phyloP scores from a whole-genome alignment of 108 stramenopile genomes.

The Thalassiosira profunda region DNA sequence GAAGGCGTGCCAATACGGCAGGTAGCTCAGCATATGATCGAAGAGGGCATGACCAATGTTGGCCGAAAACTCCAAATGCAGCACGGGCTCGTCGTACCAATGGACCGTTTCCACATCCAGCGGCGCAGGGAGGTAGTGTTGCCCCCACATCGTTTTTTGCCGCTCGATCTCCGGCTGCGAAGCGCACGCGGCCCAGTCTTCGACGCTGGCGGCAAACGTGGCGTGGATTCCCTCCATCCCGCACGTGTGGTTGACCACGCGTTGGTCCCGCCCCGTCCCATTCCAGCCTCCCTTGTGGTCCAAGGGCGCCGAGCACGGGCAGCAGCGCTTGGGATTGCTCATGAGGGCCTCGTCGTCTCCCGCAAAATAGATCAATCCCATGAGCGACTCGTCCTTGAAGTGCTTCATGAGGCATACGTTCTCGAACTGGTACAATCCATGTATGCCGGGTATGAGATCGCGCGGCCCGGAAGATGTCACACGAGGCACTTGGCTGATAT shows the following conservation, averaged over 20 bases:
- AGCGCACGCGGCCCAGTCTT: slow-evolving; percentile 42
- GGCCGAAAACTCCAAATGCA: slow-evolving; percentile 35
- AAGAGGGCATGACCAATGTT: slow-evolving; percentile 36
- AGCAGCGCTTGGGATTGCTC: slow-evolving; percentile 19
- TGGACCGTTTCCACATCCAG: slow-evolving; percentile 25
- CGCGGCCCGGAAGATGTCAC: too few relatives aligned
- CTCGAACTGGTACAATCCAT: slow-evolving; percentile 37
- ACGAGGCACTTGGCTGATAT: too few relatives aligned
- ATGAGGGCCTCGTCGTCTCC: slow-evolving; percentile 12
- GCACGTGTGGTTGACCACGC: slow-evolving; percentile 23
- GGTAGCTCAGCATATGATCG: slow-evolving; percentile 37
- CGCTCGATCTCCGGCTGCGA: slow-evolving; percentile 14
- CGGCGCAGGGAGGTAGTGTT: slow-evolving; percentile 37
- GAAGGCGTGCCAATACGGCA: slow-evolving; percentile 35
- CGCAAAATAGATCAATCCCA: slow-evolving; percentile 44
- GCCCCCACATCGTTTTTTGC: slow-evolving; percentile 23
- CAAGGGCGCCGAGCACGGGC: slow-evolving; percentile 28
- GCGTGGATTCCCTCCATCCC: slow-evolving; percentile 42
- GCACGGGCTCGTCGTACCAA: slow-evolving; percentile 38
- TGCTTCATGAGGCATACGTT: slow-evolving; percentile 46
- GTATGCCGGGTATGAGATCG: too few relatives aligned
- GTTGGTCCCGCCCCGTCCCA: slow-evolving; percentile 1
- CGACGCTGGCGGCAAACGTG: slow-evolving; percentile 43
- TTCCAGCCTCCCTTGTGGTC: slow-evolving; percentile 16
- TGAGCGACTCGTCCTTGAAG: slow-evolving; percentile 21